These are phyloP conservation scores for Backusella mclennaniae DNA, from an alignment of 192 early-diverging fungal genomes.

Conservation along the genomic window DNA sequence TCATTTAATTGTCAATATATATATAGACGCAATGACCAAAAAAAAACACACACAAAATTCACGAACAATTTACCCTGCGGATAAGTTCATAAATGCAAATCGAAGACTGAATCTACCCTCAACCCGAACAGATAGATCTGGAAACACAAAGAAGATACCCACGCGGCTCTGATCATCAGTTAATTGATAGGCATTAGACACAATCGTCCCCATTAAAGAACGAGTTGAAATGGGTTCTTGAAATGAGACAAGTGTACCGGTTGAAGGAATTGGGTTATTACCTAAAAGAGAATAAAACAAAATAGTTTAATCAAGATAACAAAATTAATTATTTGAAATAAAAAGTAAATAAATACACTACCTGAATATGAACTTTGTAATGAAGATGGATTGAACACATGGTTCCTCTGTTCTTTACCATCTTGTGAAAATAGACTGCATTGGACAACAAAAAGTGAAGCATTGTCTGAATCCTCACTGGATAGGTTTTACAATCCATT, in stretches of 20 bases:
- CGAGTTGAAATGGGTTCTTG: constrained; percentile 21
- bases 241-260: constrained; percentile 6
- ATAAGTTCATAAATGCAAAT: constrained; percentile 64
- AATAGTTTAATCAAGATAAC: background rate
- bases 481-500: background rate
- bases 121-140: constrained; percentile 73
- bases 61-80: constrained; percentile 28
- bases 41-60: background rate
- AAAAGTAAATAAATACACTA: background rate
- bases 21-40: background rate
- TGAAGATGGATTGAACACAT: constrained; percentile 38
- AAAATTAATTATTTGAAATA: background rate
- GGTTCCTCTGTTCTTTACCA: constrained; percentile 29
- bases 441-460: constrained; percentile 33
- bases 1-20: background rate
- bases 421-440: constrained; percentile 32
- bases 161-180: background rate
- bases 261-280: background rate
- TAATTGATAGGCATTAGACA: constrained; percentile 20
- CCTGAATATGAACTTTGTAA: constrained; percentile 11
- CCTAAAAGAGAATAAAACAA: background rate
- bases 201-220: constrained; percentile 19
- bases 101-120: constrained; percentile 69
- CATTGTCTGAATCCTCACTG: constrained; percentile 9
- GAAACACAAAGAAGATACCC: constrained; percentile 75